Conservation (phyloP, 2,329 filamentous ascomycete species). For the Alternaria atra region DNA sequence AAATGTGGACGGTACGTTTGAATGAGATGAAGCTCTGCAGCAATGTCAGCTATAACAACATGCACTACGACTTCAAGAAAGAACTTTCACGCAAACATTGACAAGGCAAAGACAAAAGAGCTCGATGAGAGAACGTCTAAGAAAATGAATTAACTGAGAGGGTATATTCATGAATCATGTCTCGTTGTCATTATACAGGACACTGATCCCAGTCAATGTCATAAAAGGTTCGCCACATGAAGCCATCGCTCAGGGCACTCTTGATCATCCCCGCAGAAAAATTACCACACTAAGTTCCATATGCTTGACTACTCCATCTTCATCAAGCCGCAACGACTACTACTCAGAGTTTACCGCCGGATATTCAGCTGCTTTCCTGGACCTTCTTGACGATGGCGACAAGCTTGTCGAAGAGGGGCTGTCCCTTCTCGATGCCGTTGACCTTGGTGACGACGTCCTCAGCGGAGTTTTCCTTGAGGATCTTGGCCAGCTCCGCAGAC, state of each 20-base stretch:
- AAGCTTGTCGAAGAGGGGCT: constrained; percentile 80
- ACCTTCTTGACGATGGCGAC: constrained; percentile 84
- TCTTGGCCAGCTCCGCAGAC: constrained; percentile 83
- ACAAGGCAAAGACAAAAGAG: background rate
- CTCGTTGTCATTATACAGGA: constrained; percentile 26
- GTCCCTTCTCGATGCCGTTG: constrained; percentile 77
- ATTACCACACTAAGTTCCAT: constrained; percentile 8
- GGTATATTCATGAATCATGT: constrained; percentile 29
- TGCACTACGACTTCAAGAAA: no score
- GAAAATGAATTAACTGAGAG: background rate
- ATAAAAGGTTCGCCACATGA: constrained; percentile 7
- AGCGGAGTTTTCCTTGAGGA: constrained; percentile 77
- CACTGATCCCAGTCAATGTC: constrained; percentile 20
- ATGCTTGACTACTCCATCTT: constrained; percentile 5
- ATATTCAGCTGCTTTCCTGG: constrained; percentile 58
- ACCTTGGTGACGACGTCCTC: constrained; percentile 81
- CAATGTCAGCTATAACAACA: no score
- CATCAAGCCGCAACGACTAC: background rate
- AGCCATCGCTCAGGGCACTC: constrained; percentile 17
- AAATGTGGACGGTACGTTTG: no score
- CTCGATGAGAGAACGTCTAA: background rate
- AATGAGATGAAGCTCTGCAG: no score
- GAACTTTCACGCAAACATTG: no score
- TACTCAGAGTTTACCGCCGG: constrained; percentile 25
- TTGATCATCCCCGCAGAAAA: constrained; percentile 15